Base-by-base conservation (phyloP, 2,329 filamentous ascomycete genomes). In the Penicillium expansum region DNA sequence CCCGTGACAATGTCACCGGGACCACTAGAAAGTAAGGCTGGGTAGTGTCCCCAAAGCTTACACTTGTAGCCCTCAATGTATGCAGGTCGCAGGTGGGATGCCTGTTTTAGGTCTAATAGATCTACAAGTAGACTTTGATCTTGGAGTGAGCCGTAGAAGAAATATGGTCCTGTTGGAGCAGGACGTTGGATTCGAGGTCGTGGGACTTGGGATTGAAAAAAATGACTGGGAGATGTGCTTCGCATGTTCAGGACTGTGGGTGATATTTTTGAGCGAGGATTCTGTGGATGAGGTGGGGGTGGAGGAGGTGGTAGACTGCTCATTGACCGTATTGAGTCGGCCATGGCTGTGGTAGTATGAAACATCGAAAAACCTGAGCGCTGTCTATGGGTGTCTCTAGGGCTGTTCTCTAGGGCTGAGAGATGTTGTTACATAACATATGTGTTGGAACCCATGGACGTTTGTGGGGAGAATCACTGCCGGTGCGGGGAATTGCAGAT, bases 71-170 rank as follows among this genome's bases (percentile, higher is more conserved):
- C 63, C 13, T 52, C 37, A 5, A 69, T 50, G 27, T 48, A 56
- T 11, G 62, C 65, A 6, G 60, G 60, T 10, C 61, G 55, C 4
- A 68, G 52, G 10, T 45, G 39, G 2, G 59, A 56, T 18, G 53
- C 18, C 16, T 54, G 33, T 16, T 63, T 57, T 3, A 64, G 44
- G 14, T 35, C n/a, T 11, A 69, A 56, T 30, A 67, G 60, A 27
- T 64, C 53, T 13, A 29, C 35, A 1, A 69, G 59, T 32, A 66
- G 61, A 16, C 37, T 54, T 2, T 69, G 62, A 27, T 72, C 65
- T 38, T 63, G 59, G 4, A 75, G 60, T 5, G 69, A 66, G 27
- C 71, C 69, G 49, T 73, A 72, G 62, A 74, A 74, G 61, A 74
- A 74, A 47, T 70, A 73, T 16, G 44, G 56, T 13, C 56, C 57